Evolutionary conservation across 345 rosid genomes (phyloP), one percentile per base, ranked within the genome.

Genomic region (Citrus sinensis): DNA sequence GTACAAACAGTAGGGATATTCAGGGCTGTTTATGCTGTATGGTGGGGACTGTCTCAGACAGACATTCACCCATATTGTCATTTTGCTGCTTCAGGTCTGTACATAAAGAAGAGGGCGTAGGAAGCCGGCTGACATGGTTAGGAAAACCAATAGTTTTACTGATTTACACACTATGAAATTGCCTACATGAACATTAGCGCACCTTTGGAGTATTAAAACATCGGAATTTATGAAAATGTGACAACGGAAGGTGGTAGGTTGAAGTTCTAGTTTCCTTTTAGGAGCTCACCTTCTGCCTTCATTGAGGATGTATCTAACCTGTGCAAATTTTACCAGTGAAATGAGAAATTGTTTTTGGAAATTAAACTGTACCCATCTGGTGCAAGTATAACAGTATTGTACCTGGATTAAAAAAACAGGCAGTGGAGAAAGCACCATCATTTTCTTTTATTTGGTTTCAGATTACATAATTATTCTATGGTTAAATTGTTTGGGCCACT

Each of bases 31-130:
- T 22, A 63, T 75, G 25, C 32, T 22, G 29, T 42, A 56, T 11
- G 65, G 81, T 55, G 56, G 32, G 39, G 49, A 59, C 59, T 58
- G 40, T 82, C 82, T 63, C 74, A 39, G 61, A 74, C 42, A 61
- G 69, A 62, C 67, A 67, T 80, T 39, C 75, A 63, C 49, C 77
- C 74, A 73, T 80, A 42, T 67, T 14, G 54, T 61, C 62, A 60
- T 74, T 63, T 70, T 70, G 77, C 83, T 59, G 68, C 72, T 55
- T 80, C 56, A 35, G 79, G 49, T 80, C 68, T 85, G 84, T 89
- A 85, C 84, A 87, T 85, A 89, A 77, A 79, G 76, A 54, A 70
- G 82, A 76, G 77, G 73, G 78, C 58, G 58, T 67, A 71, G 74
- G 69, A 78, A 78, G 76, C 76, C 37, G 55, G 56, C 71, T 70